Percentiles rank a stretch among this genome's conserved stretches.
These are phyloP conservation scores for Hysterium pulicare DNA, from an alignment of 2,329 filamentous ascomycete species.

Conservation along the genomic window DNA sequence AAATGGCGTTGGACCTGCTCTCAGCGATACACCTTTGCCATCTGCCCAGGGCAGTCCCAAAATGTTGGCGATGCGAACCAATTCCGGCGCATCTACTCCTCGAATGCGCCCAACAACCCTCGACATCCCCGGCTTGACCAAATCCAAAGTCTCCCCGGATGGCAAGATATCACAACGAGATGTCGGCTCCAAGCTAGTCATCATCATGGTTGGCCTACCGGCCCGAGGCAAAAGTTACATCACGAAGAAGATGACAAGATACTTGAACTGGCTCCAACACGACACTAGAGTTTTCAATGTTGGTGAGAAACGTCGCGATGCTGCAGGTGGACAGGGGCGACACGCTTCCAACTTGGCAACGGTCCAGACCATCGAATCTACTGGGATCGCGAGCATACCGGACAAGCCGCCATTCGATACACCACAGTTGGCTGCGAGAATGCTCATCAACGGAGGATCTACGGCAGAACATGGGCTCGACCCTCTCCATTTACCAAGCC, in stretches of 20 bases:
- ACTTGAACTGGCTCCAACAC: constrained; percentile 96
- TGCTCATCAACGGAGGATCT: constrained; percentile 57
- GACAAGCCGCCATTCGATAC: constrained; percentile 26
- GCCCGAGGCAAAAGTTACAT: constrained; percentile 98
- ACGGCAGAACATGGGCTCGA: constrained; percentile 35
- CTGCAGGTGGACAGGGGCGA: constrained; percentile 57
- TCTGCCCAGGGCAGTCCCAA: constrained; percentile 61
- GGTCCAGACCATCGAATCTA: background rate
- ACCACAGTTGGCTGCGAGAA: constrained; percentile 49
- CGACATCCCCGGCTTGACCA: constrained; percentile 94
- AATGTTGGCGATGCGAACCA: constrained; percentile 65
- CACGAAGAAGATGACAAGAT: constrained; percentile 94
- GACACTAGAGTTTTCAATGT: constrained; percentile 97
- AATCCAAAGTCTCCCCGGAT: constrained; percentile 92
- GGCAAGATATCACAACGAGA: constrained; percentile 90
- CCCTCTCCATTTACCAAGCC: constrained; percentile 28
- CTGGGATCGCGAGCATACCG: constrained; percentile 19
- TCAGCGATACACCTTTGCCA: constrained; percentile 62
- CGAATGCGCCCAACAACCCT: constrained; percentile 87
- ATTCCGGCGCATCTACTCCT: constrained; percentile 74
- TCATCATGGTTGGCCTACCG: constrained; percentile 96
- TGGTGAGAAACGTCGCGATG: constrained; percentile 81
- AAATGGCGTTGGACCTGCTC: constrained; percentile 50
- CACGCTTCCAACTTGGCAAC: constrained; percentile 30
- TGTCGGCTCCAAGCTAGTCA: constrained; percentile 93